phyloP scores from a whole-genome alignment of 352 stramenopile genomes.

The Pythium plurisporium region DNA sequence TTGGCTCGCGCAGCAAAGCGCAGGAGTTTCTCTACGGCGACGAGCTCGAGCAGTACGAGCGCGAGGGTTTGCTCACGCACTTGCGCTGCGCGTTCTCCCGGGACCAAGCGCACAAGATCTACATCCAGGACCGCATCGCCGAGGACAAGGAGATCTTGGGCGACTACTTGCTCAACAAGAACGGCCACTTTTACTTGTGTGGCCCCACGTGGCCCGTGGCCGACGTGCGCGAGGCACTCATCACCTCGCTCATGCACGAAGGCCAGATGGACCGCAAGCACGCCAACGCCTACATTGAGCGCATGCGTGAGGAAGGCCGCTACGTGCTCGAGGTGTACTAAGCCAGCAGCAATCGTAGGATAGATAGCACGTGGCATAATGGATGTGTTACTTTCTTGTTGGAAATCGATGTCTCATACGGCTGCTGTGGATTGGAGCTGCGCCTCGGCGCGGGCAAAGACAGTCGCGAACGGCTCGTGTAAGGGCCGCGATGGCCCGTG shows the following conservation, averaged over 20 bases:
- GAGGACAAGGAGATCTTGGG: conserved; percentile 75
- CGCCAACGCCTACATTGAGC: conserved; percentile 67
- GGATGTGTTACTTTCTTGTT: not conserved
- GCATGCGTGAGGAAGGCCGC: conserved; percentile 72
- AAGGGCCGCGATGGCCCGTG: conserved; percentile 43
- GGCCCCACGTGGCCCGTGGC: conserved; percentile 78
- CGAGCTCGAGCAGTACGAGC: conserved; percentile 80
- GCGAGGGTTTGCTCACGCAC: conserved; percentile 78
- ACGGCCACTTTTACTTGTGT: conserved; percentile 85
- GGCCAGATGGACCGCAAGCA: conserved; percentile 58
- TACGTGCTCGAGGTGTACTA: conserved; percentile 87
- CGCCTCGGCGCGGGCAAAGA: too few relatives aligned
- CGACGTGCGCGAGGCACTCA: conserved; percentile 66
- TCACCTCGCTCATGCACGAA: conserved; percentile 47
- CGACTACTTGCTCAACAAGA: conserved; percentile 67
- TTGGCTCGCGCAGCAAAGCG: conserved; percentile 91
- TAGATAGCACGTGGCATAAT: too few relatives aligned
- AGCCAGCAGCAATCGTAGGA: too few relatives aligned
- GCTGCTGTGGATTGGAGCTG: too few relatives aligned
- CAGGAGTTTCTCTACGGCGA: conserved; percentile 97
- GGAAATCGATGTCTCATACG: too few relatives aligned
- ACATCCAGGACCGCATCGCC: conserved; percentile 86
- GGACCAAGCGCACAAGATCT: conserved; percentile 87
- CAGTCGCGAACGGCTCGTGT: conserved; percentile 19
- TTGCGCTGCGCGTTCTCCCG: conserved; percentile 84